Conservation (phyloP, 768 basidiomycete species). For the Leccinum sublutescens region DNA sequence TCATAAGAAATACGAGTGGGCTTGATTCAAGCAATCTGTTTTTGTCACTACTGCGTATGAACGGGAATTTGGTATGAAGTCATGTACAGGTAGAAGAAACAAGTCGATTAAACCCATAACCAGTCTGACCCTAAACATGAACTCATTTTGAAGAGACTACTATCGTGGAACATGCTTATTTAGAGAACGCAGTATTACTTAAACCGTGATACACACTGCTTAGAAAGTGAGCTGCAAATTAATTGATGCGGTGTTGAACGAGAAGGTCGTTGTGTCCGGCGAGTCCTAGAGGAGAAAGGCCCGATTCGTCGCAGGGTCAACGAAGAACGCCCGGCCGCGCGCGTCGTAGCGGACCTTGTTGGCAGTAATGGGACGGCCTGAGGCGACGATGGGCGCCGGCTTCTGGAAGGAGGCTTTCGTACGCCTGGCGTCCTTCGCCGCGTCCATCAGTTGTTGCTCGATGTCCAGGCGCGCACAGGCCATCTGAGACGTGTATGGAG, state of each 20-base stretch:
- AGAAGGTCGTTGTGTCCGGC: too few relatives aligned
- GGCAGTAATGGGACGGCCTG: background rate
- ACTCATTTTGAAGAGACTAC: too few relatives aligned
- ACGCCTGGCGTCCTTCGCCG: background rate
- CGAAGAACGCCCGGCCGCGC: background rate
- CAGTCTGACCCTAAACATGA: background rate
- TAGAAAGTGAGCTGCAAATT: too few relatives aligned
- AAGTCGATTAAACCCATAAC: background rate
- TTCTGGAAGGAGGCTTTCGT: too few relatives aligned
- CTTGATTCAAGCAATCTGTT: background rate
- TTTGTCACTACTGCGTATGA: background rate
- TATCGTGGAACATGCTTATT: too few relatives aligned
- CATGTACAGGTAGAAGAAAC: background rate
- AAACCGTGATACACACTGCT: too few relatives aligned
- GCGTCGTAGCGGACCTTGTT: background rate
- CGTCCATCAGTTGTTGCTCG: background rate
- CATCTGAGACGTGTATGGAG: background rate
- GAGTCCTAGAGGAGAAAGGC: background rate
- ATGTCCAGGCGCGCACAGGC: background rate
- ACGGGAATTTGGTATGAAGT: background rate
- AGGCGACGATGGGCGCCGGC: background rate
- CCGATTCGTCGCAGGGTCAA: background rate
- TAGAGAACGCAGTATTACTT: too few relatives aligned
- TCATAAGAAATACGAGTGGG: conserved; percentile 32
- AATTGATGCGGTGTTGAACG: too few relatives aligned